Evolutionary conservation across 2,329 filamentous ascomycete species (phyloP), one percentile per base, ranked within the genome.

Genomic region (Colletotrichum endophyticum): DNA sequence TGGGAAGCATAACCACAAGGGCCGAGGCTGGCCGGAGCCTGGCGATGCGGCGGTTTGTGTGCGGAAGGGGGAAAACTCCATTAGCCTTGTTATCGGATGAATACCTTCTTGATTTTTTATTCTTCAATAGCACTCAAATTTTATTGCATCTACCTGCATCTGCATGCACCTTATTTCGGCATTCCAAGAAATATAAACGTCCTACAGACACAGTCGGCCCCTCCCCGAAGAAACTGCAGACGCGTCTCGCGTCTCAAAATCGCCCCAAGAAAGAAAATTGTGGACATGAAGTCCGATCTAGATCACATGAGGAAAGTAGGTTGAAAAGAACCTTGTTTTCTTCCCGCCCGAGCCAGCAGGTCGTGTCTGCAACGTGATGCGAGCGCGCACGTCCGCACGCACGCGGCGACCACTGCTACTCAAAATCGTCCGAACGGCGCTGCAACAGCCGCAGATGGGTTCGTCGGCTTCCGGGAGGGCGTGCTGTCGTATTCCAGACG

Each of bases 11-110:
- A 32, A 69, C 66, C 34, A 44, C 32, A 74, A 32, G 66, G 74
- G 74, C 64, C 71, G 74, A 76, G 66, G 74, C 74, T 70, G 74
- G 74, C 74, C 74, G 71, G 70, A 74, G 71, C 74, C 71, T 44
- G 30, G 39, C 44, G 66, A 34, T 57, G 28, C n/a, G 16, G 66
- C 27, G 34, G 32, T n/a, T 28, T 11, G 27, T 30, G 27, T n/a
- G 59, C 27, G 19, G 15, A 30, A n/a, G 19, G 15, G 59, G 32
- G 27, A 9, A 63, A 4, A 63, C 3, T 64, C 6, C 19, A 49
- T 8, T 49, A 49, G 44, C 44, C 19, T 13, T 49, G n/a, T 22
- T 22, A 49, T 22, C 44, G 12, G 44, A 11, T 13, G 44, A 53
- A 53, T 53, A 53, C n/a, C n/a, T 53, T 53, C 44, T 13, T 53